These are phyloP conservation scores for Gossypium ekmanianum DNA, from an alignment of 345 rosid genomes.

Conservation along the genomic window DNA sequence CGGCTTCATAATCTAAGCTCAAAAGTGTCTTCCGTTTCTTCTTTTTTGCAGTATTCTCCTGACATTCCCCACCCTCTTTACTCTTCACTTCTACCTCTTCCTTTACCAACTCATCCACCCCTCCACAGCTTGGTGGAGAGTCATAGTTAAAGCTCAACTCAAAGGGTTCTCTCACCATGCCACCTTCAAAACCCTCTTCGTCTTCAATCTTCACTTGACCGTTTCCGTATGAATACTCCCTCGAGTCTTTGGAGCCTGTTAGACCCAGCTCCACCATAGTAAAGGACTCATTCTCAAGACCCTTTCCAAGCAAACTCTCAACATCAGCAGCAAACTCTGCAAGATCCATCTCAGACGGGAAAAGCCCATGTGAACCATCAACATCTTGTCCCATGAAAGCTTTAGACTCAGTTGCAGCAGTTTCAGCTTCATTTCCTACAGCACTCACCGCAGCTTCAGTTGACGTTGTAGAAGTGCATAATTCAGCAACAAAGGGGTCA, in stretches of 20 bases:
- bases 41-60: slow-evolving; percentile 23
- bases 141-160: slow-evolving; percentile 71
- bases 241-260: slow-evolving; percentile 26
- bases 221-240: slow-evolving; percentile 13
- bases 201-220: slow-evolving; percentile 48
- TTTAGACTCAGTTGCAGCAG: slow-evolving; percentile 21
- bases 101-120: slow-evolving; percentile 37
- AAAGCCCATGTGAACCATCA: slow-evolving; percentile 42
- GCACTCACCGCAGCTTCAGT: slow-evolving; percentile 19
- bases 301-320: slow-evolving; percentile 75
- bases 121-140: slow-evolving; percentile 41
- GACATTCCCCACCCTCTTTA: background rate
- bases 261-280: slow-evolving; percentile 76
- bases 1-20: slow-evolving; percentile 63
- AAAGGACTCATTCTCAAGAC: slow-evolving; percentile 58
- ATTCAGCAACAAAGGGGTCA: slow-evolving; percentile 55
- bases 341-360: slow-evolving; percentile 77
- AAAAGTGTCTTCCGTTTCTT: slow-evolving; percentile 46
- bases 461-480: slow-evolving; percentile 37
- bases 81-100: slow-evolving; percentile 14
- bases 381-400: slow-evolving; percentile 11
- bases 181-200: slow-evolving; percentile 23
- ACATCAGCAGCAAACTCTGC: slow-evolving; percentile 90
- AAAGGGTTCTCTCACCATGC: slow-evolving; percentile 40
- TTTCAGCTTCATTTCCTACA: background rate